Evolutionary conservation across 1,139 yeast species (phyloP), one percentile per base, ranked within the genome.

Genomic region (Diutina ranongensis): DNA sequence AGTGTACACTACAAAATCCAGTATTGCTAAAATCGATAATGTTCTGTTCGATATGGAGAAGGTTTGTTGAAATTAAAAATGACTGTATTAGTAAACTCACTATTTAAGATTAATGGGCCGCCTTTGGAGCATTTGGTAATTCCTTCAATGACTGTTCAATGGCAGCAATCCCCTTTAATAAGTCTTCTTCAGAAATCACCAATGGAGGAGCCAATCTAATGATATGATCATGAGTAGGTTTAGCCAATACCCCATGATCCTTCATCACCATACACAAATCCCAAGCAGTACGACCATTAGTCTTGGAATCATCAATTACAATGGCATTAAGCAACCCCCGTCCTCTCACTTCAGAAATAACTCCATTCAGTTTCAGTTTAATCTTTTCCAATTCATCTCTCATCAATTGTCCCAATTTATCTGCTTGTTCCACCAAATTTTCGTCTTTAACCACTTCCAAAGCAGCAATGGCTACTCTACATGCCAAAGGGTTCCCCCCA

Each of bases 401-500:
- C 63, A 89, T 77, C 55, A 76, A 71, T 28, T 72, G 74, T 52
- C 98, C 98, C 52, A 88, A 72, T 41, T 65, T 69, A 45, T 66
- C 66, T 8, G 97, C 80, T 62, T 94, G 78, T 60, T 85, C 87
- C 33, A 83, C 92, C 60, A 89, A 74, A 35, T 81, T 74, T 67
- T 89, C 97, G 57, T 89, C 95, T 61, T 75, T 77, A 50, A 89
- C 87, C 48, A 92, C 97, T 58, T 87, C 77, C 56, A 89, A 73
- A 15, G 98, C 97, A 51, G 96, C 97, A 62, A 87, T 82, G 52
- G 97, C 94, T 34, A 88, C 97, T 50, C 88, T 79, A 55, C 95
- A 87, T 32, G 96, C 89, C 61, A 89, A 76, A 52, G 98, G 97
- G 68, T 88, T 92, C 64, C 98, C 98, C 64, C 98, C 98, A 61